phyloP scores from a whole-genome alignment of 192 early-diverging fungal species.

The Coemansia sp. region DNA sequence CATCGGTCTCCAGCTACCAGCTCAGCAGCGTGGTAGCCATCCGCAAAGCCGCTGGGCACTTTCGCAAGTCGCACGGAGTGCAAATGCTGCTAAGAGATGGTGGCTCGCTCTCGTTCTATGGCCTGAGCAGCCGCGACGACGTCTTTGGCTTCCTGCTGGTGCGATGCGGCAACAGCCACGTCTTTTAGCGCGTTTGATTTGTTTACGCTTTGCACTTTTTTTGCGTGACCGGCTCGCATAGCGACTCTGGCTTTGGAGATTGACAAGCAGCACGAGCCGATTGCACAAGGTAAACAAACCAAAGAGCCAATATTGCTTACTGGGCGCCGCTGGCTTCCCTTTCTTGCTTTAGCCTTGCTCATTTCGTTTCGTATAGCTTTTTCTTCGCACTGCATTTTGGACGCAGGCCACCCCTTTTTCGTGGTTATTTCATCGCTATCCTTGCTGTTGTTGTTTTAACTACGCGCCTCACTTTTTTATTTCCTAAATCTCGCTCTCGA shows the following conservation, averaged over 20 bases:
- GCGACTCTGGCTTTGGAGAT: slow-evolving; percentile 74
- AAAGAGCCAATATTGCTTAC: slow-evolving; percentile 75
- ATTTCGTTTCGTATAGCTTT: too few species aligned
- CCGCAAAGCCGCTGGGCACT: slow-evolving; percentile 38
- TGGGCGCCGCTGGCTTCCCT: too few species aligned
- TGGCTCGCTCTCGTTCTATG: slow-evolving; percentile 35
- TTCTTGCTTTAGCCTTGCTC: too few species aligned
- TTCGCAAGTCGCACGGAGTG: slow-evolving; percentile 49
- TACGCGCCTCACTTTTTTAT: not conserved
- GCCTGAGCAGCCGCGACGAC: slow-evolving; percentile 46
- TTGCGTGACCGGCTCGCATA: too few species aligned
- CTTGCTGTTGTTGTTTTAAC: not conserved
- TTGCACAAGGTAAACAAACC: too few species aligned
- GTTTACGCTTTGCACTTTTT: too few species aligned
- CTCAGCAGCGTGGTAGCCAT: slow-evolving; percentile 51
- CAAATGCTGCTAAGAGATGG: slow-evolving; percentile 48
- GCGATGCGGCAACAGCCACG: slow-evolving; percentile 48
- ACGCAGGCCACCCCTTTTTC: too few species aligned
- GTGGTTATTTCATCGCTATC: not conserved
- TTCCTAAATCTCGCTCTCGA: not conserved
- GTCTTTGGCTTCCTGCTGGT: slow-evolving; percentile 55
- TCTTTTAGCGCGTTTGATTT: not conserved
- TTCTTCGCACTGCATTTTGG: too few species aligned
- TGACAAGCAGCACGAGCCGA: slow-evolving; percentile 45
- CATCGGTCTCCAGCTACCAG: slow-evolving; percentile 38